Evolutionary conservation across 306 rosid genomes (phyloP), one percentile per base, ranked within the genome.

Genomic region (Rosa lucieae): DNA sequence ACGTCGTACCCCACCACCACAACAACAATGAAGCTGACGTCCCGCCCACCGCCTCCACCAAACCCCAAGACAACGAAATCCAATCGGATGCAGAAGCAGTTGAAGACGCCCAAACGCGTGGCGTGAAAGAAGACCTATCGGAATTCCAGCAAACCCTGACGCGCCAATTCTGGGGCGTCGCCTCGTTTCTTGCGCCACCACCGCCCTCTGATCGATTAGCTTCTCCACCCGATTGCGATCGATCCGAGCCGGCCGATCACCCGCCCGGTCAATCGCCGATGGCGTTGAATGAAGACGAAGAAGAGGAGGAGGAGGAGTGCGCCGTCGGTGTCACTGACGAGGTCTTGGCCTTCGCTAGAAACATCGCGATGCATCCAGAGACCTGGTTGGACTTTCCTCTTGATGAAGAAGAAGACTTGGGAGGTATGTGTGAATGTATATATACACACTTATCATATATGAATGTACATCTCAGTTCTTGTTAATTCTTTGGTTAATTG

Each of bases 321-420:
- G 92, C 82, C 4, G 84, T 91, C 63, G 98, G 97, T 71, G 84
- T 95, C 59, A 95, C 98, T 9, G 97, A 91, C 10, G 99, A 95
- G 88, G 99, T 91, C 0, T 74, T 95, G 84, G 77, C 91, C 10
- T 95, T 95, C 79, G 98, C 97, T 5, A 81, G 85, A 74, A 95
- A 95, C 72, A 95, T 95, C 65, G 94, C 96, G 17, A 95, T 93
- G 99, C 98, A 95, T 88, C 99, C 99, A 10, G 99, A 95, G 84
- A 95, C 98, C 46, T 95, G 99, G 99, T 83, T 95, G 87, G 99
- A 95, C 86, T 95, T 93, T 78, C 98, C 99, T 48, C 79, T 90
- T 44, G 97, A 91, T 5, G 99, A 95, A 77, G 99, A 95, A 85
- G 97, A 95, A 14, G 96, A 91, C 76, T 82, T 78, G 15, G 90